phyloP scores from a whole-genome alignment of 2,329 filamentous ascomycete genomes.

The Ophiosphaerella herpotricha region DNA sequence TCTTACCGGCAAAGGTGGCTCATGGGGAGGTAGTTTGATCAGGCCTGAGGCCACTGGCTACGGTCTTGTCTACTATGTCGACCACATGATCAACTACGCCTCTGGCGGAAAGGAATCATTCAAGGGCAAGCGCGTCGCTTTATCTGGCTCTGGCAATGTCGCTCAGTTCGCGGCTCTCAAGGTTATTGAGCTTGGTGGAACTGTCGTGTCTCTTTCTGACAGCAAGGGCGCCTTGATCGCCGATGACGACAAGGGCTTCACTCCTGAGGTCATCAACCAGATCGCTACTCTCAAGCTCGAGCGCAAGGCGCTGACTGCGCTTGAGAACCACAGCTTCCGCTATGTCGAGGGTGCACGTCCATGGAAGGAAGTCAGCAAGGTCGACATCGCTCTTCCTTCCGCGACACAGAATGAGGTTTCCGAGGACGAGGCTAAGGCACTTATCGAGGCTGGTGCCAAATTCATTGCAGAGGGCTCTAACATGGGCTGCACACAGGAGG shows the following conservation, averaged over 20 bases:
- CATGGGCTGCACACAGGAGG: slow-evolving; percentile 97
- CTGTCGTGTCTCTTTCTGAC: slow-evolving; percentile 91
- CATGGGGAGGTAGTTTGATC: slow-evolving; percentile 93
- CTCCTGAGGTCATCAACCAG: slow-evolving; percentile 74
- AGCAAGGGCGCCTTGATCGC: slow-evolving; percentile 84
- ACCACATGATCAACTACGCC: slow-evolving; percentile 72
- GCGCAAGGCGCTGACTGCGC: slow-evolving; percentile 78
- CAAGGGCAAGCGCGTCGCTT: slow-evolving; percentile 88
- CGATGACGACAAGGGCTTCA: slow-evolving; percentile 71
- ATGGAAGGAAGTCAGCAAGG: slow-evolving; percentile 86
- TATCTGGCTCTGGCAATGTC: slow-evolving; percentile 97
- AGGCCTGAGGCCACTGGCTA: slow-evolving; percentile 96
- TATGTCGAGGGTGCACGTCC: slow-evolving; percentile 88
- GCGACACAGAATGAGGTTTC: slow-evolving; percentile 98
- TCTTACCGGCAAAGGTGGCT: slow-evolving; percentile 90
- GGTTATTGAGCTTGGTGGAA: slow-evolving; percentile 92
- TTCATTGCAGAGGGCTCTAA: slow-evolving; percentile 97
- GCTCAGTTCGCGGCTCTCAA: slow-evolving; percentile 97
- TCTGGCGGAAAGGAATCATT: slow-evolving; percentile 78
- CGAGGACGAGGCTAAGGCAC: slow-evolving; percentile 82
- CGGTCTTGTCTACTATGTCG: slow-evolving; percentile 78
- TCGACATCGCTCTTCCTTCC: slow-evolving; percentile 89
- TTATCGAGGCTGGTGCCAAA: slow-evolving; percentile 75
- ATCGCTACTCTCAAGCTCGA: slow-evolving; percentile 87
- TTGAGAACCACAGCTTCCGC: slow-evolving; percentile 73